Evolutionary conservation across 1,284 basidiomycete genomes (phyloP).

Genomic region (Microbotryum violaceum): DNA sequence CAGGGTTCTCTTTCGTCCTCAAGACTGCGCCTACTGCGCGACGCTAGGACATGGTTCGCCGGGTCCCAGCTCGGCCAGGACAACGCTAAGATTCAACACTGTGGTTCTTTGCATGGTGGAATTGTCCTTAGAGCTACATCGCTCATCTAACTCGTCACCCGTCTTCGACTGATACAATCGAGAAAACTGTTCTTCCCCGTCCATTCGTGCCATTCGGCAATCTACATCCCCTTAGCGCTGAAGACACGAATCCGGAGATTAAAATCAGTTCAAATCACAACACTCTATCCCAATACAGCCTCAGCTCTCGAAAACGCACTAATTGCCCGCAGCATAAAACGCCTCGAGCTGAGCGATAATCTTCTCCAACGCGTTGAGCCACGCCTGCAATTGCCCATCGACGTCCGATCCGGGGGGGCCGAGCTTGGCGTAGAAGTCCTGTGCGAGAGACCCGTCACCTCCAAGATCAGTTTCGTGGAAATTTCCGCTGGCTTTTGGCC

Average conservation of each 20-base stretch:
- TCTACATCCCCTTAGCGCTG: constrained; percentile 4
- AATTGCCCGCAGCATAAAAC: constrained; percentile 28
- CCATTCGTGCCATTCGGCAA: background rate
- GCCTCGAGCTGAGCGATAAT: constrained; percentile 31
- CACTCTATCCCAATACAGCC: background rate
- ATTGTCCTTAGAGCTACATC: background rate
- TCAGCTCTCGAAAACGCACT: background rate
- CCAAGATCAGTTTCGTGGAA: no score
- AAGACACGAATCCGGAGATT: background rate
- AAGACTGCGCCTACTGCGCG: no score
- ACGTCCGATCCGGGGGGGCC: constrained; percentile 64
- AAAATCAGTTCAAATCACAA: background rate
- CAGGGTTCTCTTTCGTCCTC: no score
- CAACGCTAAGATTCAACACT: no score
- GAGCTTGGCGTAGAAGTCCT: constrained; percentile 82
- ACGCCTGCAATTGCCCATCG: constrained; percentile 61
- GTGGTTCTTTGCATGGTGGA: no score
- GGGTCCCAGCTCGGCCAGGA: no score
- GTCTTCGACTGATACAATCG: background rate
- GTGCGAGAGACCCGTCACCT: no score
- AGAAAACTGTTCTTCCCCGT: background rate
- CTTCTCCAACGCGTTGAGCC: constrained; percentile 51
- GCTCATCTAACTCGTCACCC: no score
- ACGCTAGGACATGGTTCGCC: no score
- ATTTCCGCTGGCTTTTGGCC: no score